Conservation (phyloP, 2,329 filamentous ascomycete genomes). For the Colletotrichum tofieldiae region DNA sequence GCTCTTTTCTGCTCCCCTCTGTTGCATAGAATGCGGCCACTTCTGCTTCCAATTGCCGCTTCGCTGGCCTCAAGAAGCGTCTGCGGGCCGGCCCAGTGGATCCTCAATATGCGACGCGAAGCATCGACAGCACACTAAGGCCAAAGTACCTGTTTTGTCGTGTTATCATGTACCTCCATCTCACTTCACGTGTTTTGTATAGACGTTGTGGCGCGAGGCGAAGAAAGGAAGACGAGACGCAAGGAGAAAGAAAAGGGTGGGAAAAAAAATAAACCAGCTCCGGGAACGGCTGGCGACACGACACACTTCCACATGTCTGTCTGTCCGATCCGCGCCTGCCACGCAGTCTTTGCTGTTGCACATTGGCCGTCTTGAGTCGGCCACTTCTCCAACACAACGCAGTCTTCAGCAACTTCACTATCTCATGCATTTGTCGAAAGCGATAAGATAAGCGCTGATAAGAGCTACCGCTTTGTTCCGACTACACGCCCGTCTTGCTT, state of each 20-base stretch:
- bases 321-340: not conserved
- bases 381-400: not conserved
- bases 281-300: not conserved
- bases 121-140: slow-evolving; percentile 4
- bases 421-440: not conserved
- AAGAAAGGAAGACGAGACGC: not conserved
- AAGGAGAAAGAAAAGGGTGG: no score
- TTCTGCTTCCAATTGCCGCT: slow-evolving; percentile 10
- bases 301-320: not conserved
- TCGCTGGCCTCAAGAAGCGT: slow-evolving; percentile 21
- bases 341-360: not conserved
- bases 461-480: slow-evolving; percentile 4
- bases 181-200: not conserved
- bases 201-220: not conserved
- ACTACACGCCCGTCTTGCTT: slow-evolving; percentile 8
- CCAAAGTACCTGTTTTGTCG: slow-evolving; percentile 5
- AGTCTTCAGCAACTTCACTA: not conserved
- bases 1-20: not conserved
- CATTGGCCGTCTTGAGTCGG: not conserved
- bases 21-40: not conserved
- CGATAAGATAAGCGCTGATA: not conserved
- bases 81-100: slow-evolving; percentile 22
- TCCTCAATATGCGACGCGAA: slow-evolving; percentile 13
- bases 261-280: no score
- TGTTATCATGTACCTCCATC: slow-evolving; percentile 30